These are phyloP conservation scores for Salix udensis DNA, from an alignment of 345 rosid species.

Conservation along the genomic window DNA sequence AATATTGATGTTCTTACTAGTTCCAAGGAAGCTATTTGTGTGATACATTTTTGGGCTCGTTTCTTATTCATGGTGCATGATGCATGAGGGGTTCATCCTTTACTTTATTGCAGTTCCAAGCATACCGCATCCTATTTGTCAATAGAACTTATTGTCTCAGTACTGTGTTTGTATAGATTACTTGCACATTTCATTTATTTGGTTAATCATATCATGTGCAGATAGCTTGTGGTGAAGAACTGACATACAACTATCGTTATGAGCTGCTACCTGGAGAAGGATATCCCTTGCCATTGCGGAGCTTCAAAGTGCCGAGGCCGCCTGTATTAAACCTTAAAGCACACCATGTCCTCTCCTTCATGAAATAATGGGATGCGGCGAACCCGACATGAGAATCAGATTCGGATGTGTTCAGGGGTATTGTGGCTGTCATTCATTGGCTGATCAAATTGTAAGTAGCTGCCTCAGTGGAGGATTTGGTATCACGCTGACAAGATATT, in stretches of 20 bases:
- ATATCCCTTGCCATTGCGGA: slow-evolving; percentile 62
- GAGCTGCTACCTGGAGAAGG: slow-evolving; percentile 55
- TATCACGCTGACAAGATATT: not conserved
- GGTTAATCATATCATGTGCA: slow-evolving; percentile 35
- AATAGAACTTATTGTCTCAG: not conserved
- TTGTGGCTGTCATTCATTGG: not conserved
- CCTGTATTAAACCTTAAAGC: slow-evolving; percentile 32
- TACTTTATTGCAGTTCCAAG: not conserved
- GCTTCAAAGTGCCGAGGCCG: slow-evolving; percentile 63
- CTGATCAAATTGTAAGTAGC: not conserved
- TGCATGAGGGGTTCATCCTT: not conserved
- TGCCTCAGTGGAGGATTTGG: not conserved
- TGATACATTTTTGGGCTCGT: not conserved
- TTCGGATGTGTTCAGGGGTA: not conserved
- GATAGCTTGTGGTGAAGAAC: slow-evolving; percentile 92
- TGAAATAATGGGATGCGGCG: not conserved
- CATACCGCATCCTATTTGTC: not conserved
- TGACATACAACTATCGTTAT: slow-evolving; percentile 59
- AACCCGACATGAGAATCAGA: not conserved
- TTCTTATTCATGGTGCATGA: not conserved
- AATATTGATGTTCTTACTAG: not conserved
- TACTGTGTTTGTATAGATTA: not conserved
- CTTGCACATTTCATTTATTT: slow-evolving; percentile 2
- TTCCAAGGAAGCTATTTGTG: not conserved
- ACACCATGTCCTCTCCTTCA: not conserved